Conservation (phyloP, 495 filamentous ascomycete species). For the Daldinia concentrica region DNA sequence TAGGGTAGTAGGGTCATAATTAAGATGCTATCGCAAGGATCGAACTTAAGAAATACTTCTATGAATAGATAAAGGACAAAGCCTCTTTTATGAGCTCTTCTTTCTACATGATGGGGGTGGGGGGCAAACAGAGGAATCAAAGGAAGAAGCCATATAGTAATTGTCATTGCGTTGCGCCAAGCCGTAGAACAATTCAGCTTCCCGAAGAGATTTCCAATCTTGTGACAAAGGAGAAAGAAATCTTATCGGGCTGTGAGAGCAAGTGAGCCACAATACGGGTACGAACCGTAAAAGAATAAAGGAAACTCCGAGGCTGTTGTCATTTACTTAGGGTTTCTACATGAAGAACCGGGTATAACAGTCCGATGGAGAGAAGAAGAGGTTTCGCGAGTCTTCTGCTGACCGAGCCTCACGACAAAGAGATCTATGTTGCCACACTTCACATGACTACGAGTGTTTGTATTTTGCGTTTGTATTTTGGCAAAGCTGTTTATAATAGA, state of each 20-base stretch:
- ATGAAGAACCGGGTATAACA: neutral
- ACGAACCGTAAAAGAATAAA: neutral
- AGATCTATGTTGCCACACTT: constrained; percentile 1
- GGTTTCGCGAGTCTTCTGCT: neutral
- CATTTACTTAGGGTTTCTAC: neutral
- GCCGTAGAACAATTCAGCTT: constrained; percentile 4
- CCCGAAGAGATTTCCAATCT: neutral
- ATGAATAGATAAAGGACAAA: constrained; percentile 39
- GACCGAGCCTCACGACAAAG: neutral
- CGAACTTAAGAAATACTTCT: constrained; percentile 25
- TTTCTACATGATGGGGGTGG: constrained; percentile 16
- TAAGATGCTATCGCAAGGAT: constrained; percentile 3
- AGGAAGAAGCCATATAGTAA: constrained; percentile 6
- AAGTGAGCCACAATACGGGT: neutral
- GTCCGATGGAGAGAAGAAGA: neutral
- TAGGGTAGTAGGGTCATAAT: neutral
- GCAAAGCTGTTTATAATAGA: neutral
- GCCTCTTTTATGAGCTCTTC: constrained; percentile 15
- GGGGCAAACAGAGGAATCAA: constrained; percentile 19
- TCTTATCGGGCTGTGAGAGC: neutral
- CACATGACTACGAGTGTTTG: neutral
- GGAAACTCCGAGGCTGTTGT: neutral
- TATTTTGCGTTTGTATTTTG: neutral
- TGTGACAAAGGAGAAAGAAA: neutral
- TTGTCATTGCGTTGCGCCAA: neutral